phyloP scores from a whole-genome alignment of 2,329 filamentous ascomycete species.

The Zymoseptoria pseudotritici region DNA sequence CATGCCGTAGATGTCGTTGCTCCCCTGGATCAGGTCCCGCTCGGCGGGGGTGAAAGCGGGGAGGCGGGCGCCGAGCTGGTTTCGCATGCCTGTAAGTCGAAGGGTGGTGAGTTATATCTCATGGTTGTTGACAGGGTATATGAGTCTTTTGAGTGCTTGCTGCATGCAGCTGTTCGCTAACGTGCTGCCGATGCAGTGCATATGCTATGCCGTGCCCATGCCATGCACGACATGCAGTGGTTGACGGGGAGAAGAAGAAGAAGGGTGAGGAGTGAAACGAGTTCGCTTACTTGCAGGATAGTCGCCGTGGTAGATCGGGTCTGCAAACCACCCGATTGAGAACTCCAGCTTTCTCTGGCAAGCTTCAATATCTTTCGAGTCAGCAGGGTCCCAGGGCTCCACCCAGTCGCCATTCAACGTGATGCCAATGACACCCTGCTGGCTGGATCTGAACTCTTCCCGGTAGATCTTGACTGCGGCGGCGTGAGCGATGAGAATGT shows the following conservation, averaged over 20 bases:
- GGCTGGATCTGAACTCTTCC: slow-evolving; percentile 66
- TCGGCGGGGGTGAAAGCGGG: slow-evolving; percentile 70
- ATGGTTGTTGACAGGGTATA: not conserved
- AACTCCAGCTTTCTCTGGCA: slow-evolving; percentile 79
- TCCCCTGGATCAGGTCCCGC: slow-evolving; percentile 65
- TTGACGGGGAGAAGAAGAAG: not conserved
- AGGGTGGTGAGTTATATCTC: not conserved
- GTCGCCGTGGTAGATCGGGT: slow-evolving; percentile 76
- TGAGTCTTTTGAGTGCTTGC: not conserved
- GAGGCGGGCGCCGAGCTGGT: slow-evolving; percentile 70
- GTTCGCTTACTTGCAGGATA: slow-evolving; percentile 59
- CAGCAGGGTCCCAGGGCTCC: slow-evolving; percentile 73
- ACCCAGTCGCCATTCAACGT: slow-evolving; percentile 68
- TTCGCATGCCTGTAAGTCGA: slow-evolving; percentile 50
- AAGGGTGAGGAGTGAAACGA: not conserved
- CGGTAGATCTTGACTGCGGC: slow-evolving; percentile 75
- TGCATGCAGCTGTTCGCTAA: not conserved
- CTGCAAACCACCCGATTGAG: slow-evolving; percentile 79
- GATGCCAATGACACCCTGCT: slow-evolving; percentile 75
- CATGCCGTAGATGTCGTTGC: slow-evolving; percentile 75
- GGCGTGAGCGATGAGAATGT: slow-evolving; percentile 70
- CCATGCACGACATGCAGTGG: not conserved
- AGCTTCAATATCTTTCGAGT: slow-evolving; percentile 68
- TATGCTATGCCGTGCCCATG: not conserved
- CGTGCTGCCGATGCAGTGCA: not conserved